Percentiles rank a stretch among this genome's conserved stretches.
phyloP scores from a whole-genome alignment of 371 early-diverging fungal genomes.

The Mortierella sp. region DNA sequence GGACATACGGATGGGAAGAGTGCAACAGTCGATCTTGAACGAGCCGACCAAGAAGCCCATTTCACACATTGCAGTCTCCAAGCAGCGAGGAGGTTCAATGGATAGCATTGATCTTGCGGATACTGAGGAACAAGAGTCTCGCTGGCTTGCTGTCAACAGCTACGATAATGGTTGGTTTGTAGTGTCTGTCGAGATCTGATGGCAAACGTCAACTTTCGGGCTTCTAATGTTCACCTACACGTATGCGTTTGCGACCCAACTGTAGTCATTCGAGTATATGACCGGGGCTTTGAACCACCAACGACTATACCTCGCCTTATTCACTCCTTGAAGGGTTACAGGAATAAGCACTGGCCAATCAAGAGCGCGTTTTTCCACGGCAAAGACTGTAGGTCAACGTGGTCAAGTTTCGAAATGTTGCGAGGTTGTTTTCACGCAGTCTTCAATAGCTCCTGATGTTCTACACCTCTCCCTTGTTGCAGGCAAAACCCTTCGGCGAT shows the following conservation, averaged over 20 bases:
- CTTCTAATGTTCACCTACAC: not conserved
- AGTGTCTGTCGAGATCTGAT: too few species aligned
- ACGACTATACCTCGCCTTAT: slow-evolving; percentile 70
- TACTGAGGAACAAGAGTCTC: slow-evolving; percentile 78
- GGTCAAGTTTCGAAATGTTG: too few species aligned
- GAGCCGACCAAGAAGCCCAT: slow-evolving; percentile 80
- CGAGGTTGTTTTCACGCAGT: too few species aligned
- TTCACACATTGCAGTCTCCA: slow-evolving; percentile 77
- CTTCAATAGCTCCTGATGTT: too few species aligned
- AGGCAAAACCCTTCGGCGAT: slow-evolving; percentile 30
- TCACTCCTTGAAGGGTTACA: slow-evolving; percentile 83
- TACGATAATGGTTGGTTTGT: slow-evolving; percentile 83
- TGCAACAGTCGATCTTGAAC: slow-evolving; percentile 63
- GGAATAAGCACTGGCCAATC: slow-evolving; percentile 92
- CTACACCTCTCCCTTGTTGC: too few species aligned
- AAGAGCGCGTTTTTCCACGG: slow-evolving; percentile 82
- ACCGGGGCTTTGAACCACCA: slow-evolving; percentile 83
- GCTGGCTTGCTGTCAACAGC: slow-evolving; percentile 86
- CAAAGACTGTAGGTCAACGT: slow-evolving; percentile 67
- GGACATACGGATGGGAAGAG: slow-evolving; percentile 77
- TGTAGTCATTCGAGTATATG: slow-evolving; percentile 84
- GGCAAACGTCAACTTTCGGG: not conserved
- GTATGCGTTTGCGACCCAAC: not conserved
- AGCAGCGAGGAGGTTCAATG: slow-evolving; percentile 46
- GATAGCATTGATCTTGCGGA: slow-evolving; percentile 47